Evolutionary conservation across 768 basidiomycete species (phyloP).

Genomic region (Tylopilus subfusipes): DNA sequence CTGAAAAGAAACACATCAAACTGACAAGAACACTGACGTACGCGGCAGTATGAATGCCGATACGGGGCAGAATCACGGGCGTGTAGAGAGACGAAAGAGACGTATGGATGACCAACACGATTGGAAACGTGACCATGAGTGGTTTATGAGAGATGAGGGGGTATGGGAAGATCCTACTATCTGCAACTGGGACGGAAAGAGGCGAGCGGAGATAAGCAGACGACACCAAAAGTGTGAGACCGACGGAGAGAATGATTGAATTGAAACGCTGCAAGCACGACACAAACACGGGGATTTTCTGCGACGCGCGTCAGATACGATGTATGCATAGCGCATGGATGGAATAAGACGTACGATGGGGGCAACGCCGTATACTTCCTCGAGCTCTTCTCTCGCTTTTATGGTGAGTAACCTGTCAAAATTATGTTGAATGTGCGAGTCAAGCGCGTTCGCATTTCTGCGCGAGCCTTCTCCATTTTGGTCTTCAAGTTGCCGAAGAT

Average conservation of each 20-base stretch:
- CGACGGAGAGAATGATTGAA: conserved; percentile 65
- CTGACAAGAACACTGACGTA: conserved; percentile 66
- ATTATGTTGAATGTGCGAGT: conserved; percentile 56
- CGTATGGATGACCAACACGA: conserved; percentile 47
- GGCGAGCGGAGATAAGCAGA: conserved; percentile 59
- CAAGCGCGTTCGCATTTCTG: conserved; percentile 15
- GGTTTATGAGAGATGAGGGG: conserved; percentile 31
- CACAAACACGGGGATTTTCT: conserved; percentile 79
- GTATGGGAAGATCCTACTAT: conserved; percentile 13
- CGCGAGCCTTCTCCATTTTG: conserved; percentile 4
- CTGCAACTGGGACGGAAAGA: conserved; percentile 32
- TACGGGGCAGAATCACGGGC: conserved; percentile 59
- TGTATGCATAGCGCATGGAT: background rate
- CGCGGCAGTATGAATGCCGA: conserved; percentile 74
- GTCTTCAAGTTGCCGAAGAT: conserved; percentile 21
- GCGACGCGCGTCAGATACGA: conserved; percentile 6
- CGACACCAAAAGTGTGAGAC: conserved; percentile 50
- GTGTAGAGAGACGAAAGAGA: conserved; percentile 63
- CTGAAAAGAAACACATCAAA: conserved; percentile 67
- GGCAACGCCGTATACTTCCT: conserved; percentile 77
- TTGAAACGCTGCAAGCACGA: conserved; percentile 75
- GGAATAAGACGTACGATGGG: conserved; percentile 56
- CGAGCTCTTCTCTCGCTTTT: conserved; percentile 70
- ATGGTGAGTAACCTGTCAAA: conserved; percentile 61
- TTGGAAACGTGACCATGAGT: conserved; percentile 40